Conservation (phyloP, 73 alveolate species). For the Paramecium octaurelia region DNA sequence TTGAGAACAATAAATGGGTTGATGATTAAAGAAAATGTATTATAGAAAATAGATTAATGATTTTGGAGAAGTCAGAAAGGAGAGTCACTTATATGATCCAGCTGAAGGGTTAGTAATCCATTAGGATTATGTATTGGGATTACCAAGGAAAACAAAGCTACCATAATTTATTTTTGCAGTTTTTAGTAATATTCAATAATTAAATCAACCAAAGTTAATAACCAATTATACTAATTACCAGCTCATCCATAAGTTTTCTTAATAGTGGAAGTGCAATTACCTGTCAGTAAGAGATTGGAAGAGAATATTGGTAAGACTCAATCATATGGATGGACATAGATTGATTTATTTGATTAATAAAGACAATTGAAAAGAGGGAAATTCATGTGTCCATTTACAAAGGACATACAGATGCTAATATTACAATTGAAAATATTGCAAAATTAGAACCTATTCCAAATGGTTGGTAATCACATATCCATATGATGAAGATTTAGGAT, state of each 20-base stretch:
- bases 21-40: conserved; percentile 56
- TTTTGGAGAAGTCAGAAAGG: conserved; percentile 37
- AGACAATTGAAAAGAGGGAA: conserved; percentile 59
- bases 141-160: conserved; percentile 53
- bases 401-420: conserved; percentile 54
- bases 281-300: conserved; percentile 33
- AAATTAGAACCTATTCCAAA: conserved; percentile 60
- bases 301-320: conserved; percentile 49
- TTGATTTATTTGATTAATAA: conserved; percentile 57
- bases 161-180: conserved; percentile 47
- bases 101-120: conserved; percentile 53
- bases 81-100: conserved; percentile 41
- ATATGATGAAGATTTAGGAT: conserved; percentile 58
- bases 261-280: conserved; percentile 42
- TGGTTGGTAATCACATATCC: conserved; percentile 61
- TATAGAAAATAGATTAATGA: conserved; percentile 50
- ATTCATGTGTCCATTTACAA: conserved; percentile 53
- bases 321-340: conserved; percentile 52
- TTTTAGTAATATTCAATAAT: conserved; percentile 24
- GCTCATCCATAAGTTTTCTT: conserved; percentile 45
- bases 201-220: conserved; percentile 38
- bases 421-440: conserved; percentile 42
- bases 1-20: conserved; percentile 71
- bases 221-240: conserved; percentile 43
- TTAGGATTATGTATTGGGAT: conserved; percentile 57